Evolutionary conservation across 306 rosid species (phyloP).

Genomic region (Sophora flavescens): DNA sequence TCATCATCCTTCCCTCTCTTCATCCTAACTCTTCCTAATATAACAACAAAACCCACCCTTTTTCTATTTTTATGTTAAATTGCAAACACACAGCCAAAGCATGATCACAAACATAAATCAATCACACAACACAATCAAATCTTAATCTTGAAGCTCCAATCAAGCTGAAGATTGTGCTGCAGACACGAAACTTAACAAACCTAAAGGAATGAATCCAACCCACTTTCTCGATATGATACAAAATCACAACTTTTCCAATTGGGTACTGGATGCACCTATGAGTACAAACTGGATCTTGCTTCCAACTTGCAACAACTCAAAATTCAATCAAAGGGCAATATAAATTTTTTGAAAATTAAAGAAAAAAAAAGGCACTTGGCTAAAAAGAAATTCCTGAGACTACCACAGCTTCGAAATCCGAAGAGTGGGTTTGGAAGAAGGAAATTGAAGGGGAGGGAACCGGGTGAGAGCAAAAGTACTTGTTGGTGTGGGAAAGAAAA

Average conservation of each 20-base stretch:
- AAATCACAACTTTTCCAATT: constrained; percentile 27
- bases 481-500: constrained; percentile 30
- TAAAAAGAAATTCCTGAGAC: background rate
- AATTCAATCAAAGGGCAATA: background rate
- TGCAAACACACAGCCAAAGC: constrained; percentile 28
- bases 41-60: constrained; percentile 40
- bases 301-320: background rate
- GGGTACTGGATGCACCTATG: background rate
- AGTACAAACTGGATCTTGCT: constrained; percentile 42
- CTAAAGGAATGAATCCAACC: constrained; percentile 25
- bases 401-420: constrained; percentile 14
- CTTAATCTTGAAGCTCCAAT: constrained; percentile 16
- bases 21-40: constrained; percentile 55
- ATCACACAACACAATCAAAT: constrained; percentile 34
- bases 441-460: constrained; percentile 18
- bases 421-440: background rate
- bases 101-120: constrained; percentile 39
- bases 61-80: background rate
- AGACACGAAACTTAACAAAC: constrained; percentile 27
- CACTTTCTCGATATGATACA: constrained; percentile 23
- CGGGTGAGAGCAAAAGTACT: constrained; percentile 30
- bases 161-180: background rate
- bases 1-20: constrained; percentile 84
- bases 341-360: background rate
- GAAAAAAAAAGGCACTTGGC: background rate